Evolutionary conservation across 2,329 filamentous ascomycete species (phyloP), one percentile per base, ranked within the genome.

Genomic region (Trichoderma sp.): DNA sequence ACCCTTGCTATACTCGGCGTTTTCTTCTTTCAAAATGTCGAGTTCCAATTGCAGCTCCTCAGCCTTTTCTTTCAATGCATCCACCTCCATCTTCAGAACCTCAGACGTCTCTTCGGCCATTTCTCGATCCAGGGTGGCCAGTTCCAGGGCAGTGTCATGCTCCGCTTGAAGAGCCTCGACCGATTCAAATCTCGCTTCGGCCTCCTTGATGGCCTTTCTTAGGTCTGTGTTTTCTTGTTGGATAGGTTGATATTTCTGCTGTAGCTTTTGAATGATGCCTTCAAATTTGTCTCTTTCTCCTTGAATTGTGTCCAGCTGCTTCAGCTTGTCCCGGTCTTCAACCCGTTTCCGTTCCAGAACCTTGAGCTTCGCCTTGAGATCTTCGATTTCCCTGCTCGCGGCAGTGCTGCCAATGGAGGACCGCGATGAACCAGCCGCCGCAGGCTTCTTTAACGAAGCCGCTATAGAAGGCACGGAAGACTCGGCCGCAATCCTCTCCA

Each of bases 81-180:
- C 93, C 28, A 97, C 84, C 78, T 99, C 95, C 1, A 88, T 87
- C 79, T 94, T 96, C 65, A 92, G 85, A 20, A 92, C 90, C 75
- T 98, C 96, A 0, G 93, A 92, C 57, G 91, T 94, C 81, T 98
- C 95, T 80, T 99, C 95, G 0, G 96, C 96, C 93, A 98, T 97
- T 81, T 99, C 95, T 58, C 93, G 90, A 79, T 99, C 96, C 30
- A 99, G 84, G 0, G 93, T 92, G 7, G 94, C 94, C 81, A 96
- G 88, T 81, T 99, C 96, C 77, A 98, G 83, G 7, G 92, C 89
- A 4, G 91, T 88, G 34, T 98, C 96, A 80, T 97, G 91, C 75
- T 98, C 94, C 8, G 93, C 92, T 78, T 96, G 92, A 68, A 92
- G 85, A 34, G 87, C 86, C 75, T 95, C 93, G 3, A 96, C 84